A percentile compares a stretch with the other conserved stretches of the same genome.
Evolutionary conservation across 441 rosid species (phyloP).

Genomic region (Euphorbia corollata): DNA sequence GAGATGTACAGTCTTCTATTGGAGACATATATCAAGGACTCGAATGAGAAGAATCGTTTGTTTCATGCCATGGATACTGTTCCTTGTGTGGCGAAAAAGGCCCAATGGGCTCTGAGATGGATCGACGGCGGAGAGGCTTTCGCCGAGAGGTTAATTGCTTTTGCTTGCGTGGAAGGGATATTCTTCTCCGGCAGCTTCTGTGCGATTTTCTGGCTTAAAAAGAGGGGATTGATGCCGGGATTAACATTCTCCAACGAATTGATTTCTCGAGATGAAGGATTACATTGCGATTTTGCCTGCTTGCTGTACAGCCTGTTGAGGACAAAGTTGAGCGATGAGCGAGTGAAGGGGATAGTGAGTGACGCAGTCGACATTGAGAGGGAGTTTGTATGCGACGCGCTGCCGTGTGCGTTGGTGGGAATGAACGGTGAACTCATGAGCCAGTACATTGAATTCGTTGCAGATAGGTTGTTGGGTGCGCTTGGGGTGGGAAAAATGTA

Average conservation of each 20-base stretch:
- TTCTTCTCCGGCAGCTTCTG: conserved; percentile 36
- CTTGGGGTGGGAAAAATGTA: conserved; percentile 38
- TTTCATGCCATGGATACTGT: conserved; percentile 31
- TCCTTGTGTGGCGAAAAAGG: conserved; percentile 32
- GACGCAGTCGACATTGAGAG: conserved; percentile 48
- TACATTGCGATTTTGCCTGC: conserved; percentile 35
- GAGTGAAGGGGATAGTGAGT: conserved; percentile 26
- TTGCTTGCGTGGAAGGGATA: conserved; percentile 33
- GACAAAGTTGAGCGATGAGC: conserved; percentile 28
- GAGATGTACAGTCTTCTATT: conserved; percentile 46
- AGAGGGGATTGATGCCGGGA: conserved; percentile 32
- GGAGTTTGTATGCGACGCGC: conserved; percentile 47
- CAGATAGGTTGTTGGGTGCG: conserved; percentile 36
- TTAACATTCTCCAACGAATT: conserved; percentile 32
- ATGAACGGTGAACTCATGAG: conserved; percentile 42
- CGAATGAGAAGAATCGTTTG: conserved; percentile 20
- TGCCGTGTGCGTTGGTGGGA: conserved; percentile 47
- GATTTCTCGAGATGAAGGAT: conserved; percentile 32
- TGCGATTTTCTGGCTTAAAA: conserved; percentile 30
- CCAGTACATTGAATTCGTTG: conserved; percentile 50
- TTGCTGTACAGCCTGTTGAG: conserved; percentile 23
- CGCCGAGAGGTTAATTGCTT: conserved; percentile 29
- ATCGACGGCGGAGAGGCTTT: conserved; percentile 26
- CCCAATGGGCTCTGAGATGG: conserved; percentile 30
- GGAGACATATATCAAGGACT: conserved; percentile 42